Evolutionary conservation across 495 filamentous ascomycete genomes (phyloP).

Genomic region (Aspergillus homomorphus): DNA sequence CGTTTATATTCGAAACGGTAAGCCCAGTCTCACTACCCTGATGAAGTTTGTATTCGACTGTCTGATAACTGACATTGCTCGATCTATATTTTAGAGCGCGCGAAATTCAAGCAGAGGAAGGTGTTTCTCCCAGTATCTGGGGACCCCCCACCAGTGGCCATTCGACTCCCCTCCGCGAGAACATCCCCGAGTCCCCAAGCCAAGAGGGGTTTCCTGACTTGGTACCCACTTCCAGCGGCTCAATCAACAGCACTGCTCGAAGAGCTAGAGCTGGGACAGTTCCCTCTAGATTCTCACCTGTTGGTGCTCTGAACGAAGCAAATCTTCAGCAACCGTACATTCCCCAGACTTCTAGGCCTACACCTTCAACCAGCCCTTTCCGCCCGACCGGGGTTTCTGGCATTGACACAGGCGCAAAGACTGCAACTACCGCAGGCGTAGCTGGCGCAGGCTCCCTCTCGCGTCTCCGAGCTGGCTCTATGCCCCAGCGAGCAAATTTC

Average conservation of each 20-base stretch:
- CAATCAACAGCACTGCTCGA: conserved; percentile 57
- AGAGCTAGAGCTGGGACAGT: conserved; percentile 93
- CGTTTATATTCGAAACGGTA: conserved; percentile 91
- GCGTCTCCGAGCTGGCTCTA: conserved; percentile 87
- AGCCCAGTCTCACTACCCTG: conserved; percentile 28
- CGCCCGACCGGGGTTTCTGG: conserved; percentile 70
- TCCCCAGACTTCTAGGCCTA: conserved; percentile 80
- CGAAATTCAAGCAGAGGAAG: conserved; percentile 97
- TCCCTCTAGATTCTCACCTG: conserved; percentile 85
- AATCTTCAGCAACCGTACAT: conserved; percentile 63
- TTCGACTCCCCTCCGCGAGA: conserved; percentile 93
- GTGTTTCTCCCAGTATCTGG: conserved; percentile 82
- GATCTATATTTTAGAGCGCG: conserved; percentile 59
- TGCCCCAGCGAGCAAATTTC: conserved; percentile 82
- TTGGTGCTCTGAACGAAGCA: conserved; percentile 55
- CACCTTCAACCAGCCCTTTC: conserved; percentile 89
- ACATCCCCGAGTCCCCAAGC: conserved; percentile 92
- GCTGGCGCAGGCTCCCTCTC: conserved; percentile 73
- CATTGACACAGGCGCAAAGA: conserved; percentile 55
- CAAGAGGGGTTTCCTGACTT: conserved; percentile 95
- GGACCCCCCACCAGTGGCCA: conserved; percentile 92
- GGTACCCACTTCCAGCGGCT: conserved; percentile 58
- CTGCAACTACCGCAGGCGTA: conserved; percentile 38
- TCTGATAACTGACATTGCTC: conserved; percentile 15
- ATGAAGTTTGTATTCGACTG: not conserved